phyloP scores from a whole-genome alignment of 257 asterid species.

The Orobanche coerulescens region DNA sequence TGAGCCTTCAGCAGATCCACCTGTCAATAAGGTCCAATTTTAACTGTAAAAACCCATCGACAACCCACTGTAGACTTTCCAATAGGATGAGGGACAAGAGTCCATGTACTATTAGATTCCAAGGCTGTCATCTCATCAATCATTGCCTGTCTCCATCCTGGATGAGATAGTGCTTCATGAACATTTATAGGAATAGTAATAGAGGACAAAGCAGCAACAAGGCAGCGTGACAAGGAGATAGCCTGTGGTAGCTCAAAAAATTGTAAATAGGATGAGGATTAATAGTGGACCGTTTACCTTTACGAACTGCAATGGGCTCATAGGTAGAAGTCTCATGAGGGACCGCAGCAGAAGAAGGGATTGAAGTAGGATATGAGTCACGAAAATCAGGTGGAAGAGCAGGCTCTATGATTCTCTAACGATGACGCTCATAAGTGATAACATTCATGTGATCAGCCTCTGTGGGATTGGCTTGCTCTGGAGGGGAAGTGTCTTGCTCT shows the following conservation, averaged over 20 bases:
- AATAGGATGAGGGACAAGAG: not conserved
- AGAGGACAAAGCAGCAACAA: not conserved
- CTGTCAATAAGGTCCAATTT: not conserved
- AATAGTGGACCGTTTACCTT: not conserved
- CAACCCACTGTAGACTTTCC: not conserved
- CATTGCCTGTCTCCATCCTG: not conserved
- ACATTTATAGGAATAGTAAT: not conserved
- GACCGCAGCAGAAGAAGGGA: not conserved
- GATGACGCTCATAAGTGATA: no score
- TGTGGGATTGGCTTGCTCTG: no score
- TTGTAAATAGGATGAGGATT: not conserved
- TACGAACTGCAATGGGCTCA: not conserved
- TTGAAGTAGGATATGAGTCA: not conserved
- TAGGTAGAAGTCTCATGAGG: not conserved
- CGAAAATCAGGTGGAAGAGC: no score
- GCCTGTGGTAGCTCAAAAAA: not conserved
- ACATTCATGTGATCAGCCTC: no score
- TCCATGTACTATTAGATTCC: not conserved
- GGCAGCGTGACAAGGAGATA: not conserved
- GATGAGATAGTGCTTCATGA: not conserved
- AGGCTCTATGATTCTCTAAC: no score
- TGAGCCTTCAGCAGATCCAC: not conserved
- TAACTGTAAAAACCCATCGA: not conserved
- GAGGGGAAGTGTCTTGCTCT: no score
- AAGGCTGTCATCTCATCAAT: not conserved